Percentiles rank a stretch among this genome's conserved stretches.
Evolutionary conservation across 2,329 filamentous ascomycete species (phyloP).

Genomic region (Juglanconis sp.): DNA sequence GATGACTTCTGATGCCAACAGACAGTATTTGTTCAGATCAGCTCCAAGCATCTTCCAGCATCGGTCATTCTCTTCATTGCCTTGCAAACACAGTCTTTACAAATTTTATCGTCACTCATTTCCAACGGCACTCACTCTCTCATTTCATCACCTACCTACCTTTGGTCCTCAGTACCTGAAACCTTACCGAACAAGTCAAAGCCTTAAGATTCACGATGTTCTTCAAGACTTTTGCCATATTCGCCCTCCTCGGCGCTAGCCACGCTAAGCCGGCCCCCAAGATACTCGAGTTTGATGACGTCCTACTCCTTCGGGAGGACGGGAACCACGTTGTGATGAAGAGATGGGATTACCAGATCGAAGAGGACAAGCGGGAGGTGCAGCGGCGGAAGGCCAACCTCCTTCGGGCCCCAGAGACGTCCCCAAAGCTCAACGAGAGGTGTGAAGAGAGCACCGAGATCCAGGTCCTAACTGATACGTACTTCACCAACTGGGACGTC

Average conservation of each 20-base stretch:
- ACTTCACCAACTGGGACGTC: conserved; percentile 38
- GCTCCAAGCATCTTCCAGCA: background rate
- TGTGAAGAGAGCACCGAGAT: conserved; percentile 23
- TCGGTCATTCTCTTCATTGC: background rate
- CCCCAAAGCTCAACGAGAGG: conserved; percentile 7
- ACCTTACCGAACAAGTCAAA: no score
- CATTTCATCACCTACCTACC: background rate
- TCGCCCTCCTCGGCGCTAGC: conserved; percentile 8
- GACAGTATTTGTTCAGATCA: background rate
- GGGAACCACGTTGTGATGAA: conserved; percentile 26
- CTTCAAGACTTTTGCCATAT: background rate
- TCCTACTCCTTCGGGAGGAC: conserved; percentile 25
- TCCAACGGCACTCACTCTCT: background rate
- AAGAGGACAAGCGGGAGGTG: conserved; percentile 16
- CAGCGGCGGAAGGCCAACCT: conserved; percentile 4
- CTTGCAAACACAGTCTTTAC: background rate
- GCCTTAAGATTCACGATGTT: background rate
- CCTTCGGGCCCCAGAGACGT: background rate
- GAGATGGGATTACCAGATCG: conserved; percentile 22
- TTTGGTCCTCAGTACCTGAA: no score
- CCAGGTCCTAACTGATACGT: conserved; percentile 23
- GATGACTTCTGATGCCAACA: background rate
- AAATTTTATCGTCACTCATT: background rate
- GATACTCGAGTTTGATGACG: conserved; percentile 20
- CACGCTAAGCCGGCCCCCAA: conserved; percentile 7